Conservation (phyloP, 2,329 filamentous ascomycete genomes). For the Lanzia echinophila region DNA sequence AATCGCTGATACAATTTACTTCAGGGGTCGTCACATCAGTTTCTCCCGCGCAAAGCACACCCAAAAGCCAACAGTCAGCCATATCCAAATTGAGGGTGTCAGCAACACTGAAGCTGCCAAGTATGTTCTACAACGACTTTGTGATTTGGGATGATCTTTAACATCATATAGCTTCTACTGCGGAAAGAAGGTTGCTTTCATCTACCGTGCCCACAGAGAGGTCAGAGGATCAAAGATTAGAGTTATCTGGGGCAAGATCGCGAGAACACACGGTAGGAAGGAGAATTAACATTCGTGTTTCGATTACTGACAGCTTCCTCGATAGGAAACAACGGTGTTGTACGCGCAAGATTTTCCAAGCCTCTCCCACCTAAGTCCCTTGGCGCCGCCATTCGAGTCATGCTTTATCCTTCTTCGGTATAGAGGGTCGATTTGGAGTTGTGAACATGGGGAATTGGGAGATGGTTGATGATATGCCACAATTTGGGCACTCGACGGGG, state of each 20-base stretch:
- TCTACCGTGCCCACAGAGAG: constrained; percentile 94
- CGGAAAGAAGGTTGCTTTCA: constrained; percentile 97
- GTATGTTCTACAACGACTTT: constrained; percentile 44
- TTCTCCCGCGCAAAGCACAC: constrained; percentile 94
- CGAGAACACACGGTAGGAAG: constrained; percentile 78
- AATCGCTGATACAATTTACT: constrained; percentile 12
- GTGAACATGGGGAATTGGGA: constrained; percentile 42
- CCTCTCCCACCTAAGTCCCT: constrained; percentile 96
- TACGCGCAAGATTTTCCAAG: constrained; percentile 93
- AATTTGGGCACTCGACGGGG: constrained; percentile 41
- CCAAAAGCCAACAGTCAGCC: constrained; percentile 82
- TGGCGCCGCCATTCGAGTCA: constrained; percentile 91
- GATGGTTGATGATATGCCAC: constrained; percentile 55
- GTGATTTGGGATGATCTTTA: constrained; percentile 12
- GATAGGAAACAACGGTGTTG: constrained; percentile 91
- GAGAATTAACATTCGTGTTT: neutral
- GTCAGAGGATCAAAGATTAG: constrained; percentile 97
- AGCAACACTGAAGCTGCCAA: constrained; percentile 83
- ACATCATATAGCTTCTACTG: constrained; percentile 66
- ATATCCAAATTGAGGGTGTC: constrained; percentile 99
- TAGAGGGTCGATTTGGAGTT: constrained; percentile 54
- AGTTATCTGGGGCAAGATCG: constrained; percentile 99
- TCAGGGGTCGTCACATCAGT: constrained; percentile 93
- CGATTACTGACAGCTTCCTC: constrained; percentile 11
- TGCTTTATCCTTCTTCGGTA: constrained; percentile 98